Evolutionary conservation across 2,329 filamentous ascomycete genomes (phyloP), one percentile per base, ranked within the genome.

Genomic region (Dactylellina leptospora): DNA sequence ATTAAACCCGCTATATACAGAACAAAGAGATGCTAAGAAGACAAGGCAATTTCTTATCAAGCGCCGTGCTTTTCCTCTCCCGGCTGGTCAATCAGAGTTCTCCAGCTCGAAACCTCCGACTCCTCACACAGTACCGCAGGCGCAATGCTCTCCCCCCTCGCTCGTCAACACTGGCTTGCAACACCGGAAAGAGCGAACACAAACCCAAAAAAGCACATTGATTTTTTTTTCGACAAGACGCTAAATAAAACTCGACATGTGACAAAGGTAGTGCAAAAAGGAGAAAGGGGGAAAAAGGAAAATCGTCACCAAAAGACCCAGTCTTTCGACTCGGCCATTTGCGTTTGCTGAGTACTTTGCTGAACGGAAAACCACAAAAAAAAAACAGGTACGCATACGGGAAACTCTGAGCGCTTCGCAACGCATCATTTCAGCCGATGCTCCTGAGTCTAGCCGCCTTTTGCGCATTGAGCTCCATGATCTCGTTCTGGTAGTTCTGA

Each of bases 381-480:
- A 50, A 22, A 45, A 20, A 44, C 44, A 59, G 44, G 50, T 54
- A 62, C 60, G 63, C 62, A 42, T 54, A 72, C 59, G 55, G 73
- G 59, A 33, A n/a, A n/a, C n/a, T 66, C 71, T 63, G 64, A 74
- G 71, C 61, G 59, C 66, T 58, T 73, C 56, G 63, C 69, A 73
- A 64, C 64, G 64, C 69, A 69, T 70, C 74, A 66, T 75, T 58
- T 74, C 70, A 74, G 22, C 61, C 69, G 50, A 74, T 63, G 73
- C 63, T 76, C 73, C 75, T 75, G 74, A 77, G 75, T 66, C 75
- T 76, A 60, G 74, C 75, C 71, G 74, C 74, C 71, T 75, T 76
- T 73, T 74, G 68, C 59, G 73, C 66, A 69, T 77, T 75, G 59
- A 77, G 75, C 54, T 77, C 76, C 61, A 74, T 75, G 73, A 77